Conservation (phyloP, 2,329 filamentous ascomycete species). For the Colletotrichum magnum region DNA sequence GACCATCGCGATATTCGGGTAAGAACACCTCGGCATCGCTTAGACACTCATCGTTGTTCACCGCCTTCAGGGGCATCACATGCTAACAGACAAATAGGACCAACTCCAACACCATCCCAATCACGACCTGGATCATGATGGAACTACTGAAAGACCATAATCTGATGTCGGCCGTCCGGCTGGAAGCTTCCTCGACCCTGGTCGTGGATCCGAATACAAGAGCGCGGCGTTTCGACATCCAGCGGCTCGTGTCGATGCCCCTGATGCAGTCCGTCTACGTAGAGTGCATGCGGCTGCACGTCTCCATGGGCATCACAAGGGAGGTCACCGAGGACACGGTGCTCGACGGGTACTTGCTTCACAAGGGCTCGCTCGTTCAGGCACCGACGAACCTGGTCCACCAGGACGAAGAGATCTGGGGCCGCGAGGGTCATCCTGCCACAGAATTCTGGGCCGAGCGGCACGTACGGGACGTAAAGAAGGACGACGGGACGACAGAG, state of each 20-base stretch:
- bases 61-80: not conserved
- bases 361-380: conserved; percentile 43
- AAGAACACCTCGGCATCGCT: not conserved
- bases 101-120: conserved; percentile 49
- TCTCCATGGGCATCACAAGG: conserved; percentile 45
- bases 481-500: not conserved
- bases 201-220: conserved; percentile 36
- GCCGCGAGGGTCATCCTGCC: conserved; percentile 12
- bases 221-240: conserved; percentile 36
- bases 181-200: conserved; percentile 41
- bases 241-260: conserved; percentile 43
- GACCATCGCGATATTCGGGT: conserved; percentile 29
- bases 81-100: conserved; percentile 23
- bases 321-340: conserved; percentile 40
- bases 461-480: conserved; percentile 27
- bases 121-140: conserved; percentile 48
- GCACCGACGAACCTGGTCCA: conserved; percentile 45
- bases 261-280: conserved; percentile 47
- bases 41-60: not conserved
- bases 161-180: conserved; percentile 42
- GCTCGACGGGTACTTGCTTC: conserved; percentile 41
- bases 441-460: conserved; percentile 42
- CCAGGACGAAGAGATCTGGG: conserved; percentile 39
- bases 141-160: conserved; percentile 45
- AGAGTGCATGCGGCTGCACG: conserved; percentile 47